Evolutionary conservation across 768 basidiomycete species (phyloP).

Genomic region (Filobasidium floriforme): DNA sequence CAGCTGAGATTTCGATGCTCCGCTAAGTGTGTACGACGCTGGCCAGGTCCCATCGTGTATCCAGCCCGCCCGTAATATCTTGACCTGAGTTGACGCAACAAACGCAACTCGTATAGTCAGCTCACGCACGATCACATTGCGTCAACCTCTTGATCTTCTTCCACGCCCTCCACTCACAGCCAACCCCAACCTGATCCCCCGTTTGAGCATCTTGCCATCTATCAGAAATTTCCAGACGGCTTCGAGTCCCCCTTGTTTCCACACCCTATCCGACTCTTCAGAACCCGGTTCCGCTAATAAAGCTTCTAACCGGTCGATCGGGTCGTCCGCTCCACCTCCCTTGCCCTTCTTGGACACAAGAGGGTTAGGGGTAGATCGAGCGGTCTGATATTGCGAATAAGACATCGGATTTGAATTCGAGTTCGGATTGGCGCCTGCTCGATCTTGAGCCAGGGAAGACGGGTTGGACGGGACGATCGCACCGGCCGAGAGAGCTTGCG

Average conservation of each 20-base stretch:
- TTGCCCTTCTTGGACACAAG: neutral
- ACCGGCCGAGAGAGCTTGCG: neutral
- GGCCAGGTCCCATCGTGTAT: slow-evolving; percentile 35
- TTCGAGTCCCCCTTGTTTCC: slow-evolving; percentile 25
- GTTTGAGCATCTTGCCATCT: slow-evolving; percentile 25
- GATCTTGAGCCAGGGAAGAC: neutral
- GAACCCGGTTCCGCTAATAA: slow-evolving; percentile 23
- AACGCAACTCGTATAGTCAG: neutral
- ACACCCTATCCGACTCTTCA: slow-evolving; percentile 26
- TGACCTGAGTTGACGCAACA: slow-evolving; percentile 19
- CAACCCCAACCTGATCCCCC: slow-evolving; percentile 26
- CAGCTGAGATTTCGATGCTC: slow-evolving; percentile 5
- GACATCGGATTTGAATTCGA: neutral
- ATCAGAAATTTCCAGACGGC: slow-evolving; percentile 25
- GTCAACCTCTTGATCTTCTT: no score
- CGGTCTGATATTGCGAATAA: neutral
- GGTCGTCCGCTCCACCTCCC: neutral
- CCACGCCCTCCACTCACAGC: no score
- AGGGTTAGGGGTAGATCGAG: neutral
- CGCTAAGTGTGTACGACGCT: slow-evolving; percentile 11
- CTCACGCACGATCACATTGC: no score
- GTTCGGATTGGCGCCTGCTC: neutral
- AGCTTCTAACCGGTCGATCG: slow-evolving; percentile 21
- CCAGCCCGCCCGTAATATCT: slow-evolving; percentile 32
- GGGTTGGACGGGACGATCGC: slow-evolving; percentile 6